These are phyloP conservation scores for Voacanga thouarsii DNA, from an alignment of 257 asterid species.

Conservation along the genomic window DNA sequence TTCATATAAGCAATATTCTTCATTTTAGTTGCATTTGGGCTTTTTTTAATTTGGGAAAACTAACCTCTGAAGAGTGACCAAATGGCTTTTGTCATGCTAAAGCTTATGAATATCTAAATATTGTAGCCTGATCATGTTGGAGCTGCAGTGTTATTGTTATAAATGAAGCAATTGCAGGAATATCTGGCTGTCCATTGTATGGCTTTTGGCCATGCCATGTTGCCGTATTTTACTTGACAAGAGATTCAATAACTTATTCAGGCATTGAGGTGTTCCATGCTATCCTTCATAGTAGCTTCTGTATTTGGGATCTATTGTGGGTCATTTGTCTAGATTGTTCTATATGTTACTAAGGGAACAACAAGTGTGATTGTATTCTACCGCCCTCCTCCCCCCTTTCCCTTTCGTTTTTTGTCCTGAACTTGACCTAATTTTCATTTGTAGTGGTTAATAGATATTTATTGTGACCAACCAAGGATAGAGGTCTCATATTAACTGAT, in stretches of 20 bases:
- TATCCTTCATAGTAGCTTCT: background rate
- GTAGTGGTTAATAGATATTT: background rate
- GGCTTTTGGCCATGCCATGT: background rate
- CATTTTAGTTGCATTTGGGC: conserved; percentile 1
- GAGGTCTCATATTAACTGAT: too few relatives aligned
- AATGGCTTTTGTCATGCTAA: background rate
- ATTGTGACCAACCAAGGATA: too few relatives aligned
- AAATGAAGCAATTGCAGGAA: background rate
- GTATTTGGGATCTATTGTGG: background rate
- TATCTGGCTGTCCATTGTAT: background rate
- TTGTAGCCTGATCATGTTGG: background rate
- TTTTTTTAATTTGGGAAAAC: background rate
- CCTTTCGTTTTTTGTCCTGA: background rate
- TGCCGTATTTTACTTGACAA: background rate
- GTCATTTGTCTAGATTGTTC: background rate
- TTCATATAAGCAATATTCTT: background rate
- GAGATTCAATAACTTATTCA: background rate
- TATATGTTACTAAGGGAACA: background rate
- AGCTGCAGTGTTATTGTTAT: background rate
- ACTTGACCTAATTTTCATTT: background rate
- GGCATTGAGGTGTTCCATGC: background rate
- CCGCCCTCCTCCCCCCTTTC: background rate
- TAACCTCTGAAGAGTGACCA: background rate
- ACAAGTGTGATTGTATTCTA: background rate
- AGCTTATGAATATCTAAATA: background rate